These are phyloP conservation scores for Quaeritorhiza haematococci DNA, from an alignment of 371 early-diverging fungal species.

Conservation along the genomic window DNA sequence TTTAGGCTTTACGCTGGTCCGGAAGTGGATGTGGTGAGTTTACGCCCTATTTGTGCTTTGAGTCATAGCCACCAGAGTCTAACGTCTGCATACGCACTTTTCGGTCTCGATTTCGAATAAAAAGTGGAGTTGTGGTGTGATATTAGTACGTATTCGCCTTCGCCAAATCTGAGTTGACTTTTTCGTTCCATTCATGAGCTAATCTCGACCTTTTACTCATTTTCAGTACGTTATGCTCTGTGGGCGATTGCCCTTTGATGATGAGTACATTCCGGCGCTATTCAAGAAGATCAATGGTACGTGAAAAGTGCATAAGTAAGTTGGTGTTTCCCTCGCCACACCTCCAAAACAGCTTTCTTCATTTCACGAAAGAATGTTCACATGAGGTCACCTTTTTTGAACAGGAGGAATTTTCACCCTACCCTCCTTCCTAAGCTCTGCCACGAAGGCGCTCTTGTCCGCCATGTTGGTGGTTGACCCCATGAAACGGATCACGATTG, in stretches of 20 bases:
- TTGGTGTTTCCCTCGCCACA: not conserved
- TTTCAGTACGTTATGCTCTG: constrained; percentile 99
- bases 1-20: constrained; percentile 88
- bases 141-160: constrained; percentile 55
- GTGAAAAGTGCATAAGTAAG: not conserved
- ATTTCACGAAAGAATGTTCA: not conserved
- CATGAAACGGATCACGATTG: constrained; percentile 85
- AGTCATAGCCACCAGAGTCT: too few relatives aligned
- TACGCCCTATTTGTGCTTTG: too few relatives aligned
- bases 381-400: not conserved
- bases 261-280: constrained; percentile 92
- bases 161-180: too few relatives aligned
- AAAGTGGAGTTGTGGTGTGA: constrained; percentile 99
- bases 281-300: constrained; percentile 82
- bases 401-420: constrained; percentile 84
- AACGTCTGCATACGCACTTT: too few relatives aligned
- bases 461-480: constrained; percentile 96
- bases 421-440: constrained; percentile 79
- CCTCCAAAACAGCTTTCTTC: not conserved
- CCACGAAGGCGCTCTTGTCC: constrained; percentile 75
- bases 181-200: too few relatives aligned
- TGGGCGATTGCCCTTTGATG: constrained; percentile 98
- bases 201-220: too few relatives aligned
- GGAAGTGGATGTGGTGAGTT: constrained; percentile 98
- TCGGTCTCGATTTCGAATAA: too few relatives aligned